phyloP scores from a whole-genome alignment of 805 yeast genomes.

The Metschnikowia rubicola region DNA sequence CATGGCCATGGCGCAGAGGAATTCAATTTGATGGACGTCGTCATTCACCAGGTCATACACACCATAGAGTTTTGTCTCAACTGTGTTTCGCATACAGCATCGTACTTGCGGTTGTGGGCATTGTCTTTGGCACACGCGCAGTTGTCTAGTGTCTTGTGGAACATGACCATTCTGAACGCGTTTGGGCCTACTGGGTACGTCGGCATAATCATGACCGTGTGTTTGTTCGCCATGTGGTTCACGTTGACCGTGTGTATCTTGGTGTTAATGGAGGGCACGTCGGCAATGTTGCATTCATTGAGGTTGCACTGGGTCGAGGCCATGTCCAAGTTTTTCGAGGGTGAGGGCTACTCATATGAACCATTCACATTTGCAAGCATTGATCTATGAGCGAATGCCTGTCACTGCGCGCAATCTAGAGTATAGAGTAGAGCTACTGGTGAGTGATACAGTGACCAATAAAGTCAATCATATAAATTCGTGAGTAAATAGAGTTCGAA shows the following conservation, averaged over 20 bases:
- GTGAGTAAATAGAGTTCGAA: background rate
- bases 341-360: conserved; percentile 66
- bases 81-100: conserved; percentile 78
- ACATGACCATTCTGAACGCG: conserved; percentile 66
- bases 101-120: conserved; percentile 76
- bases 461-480: background rate
- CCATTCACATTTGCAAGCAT: conserved; percentile 51
- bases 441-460: background rate
- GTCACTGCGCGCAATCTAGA: background rate
- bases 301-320: conserved; percentile 82
- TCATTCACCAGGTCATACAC: conserved; percentile 77
- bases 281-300: conserved; percentile 78
- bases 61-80: conserved; percentile 78
- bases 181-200: conserved; percentile 52
- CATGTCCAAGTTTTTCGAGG: conserved; percentile 76
- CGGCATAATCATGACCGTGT: conserved; percentile 57
- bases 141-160: conserved; percentile 69
- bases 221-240: conserved; percentile 74
- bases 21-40: conserved; percentile 57
- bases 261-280: conserved; percentile 79
- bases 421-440: background rate
- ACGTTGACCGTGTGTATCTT: conserved; percentile 62
- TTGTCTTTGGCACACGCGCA: conserved; percentile 79
- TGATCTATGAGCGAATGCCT: conserved; percentile 7
- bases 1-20: conserved; percentile 37